These are phyloP conservation scores for Solanum lycopersicoides DNA, from an alignment of 257 asterid genomes.

Conservation along the genomic window DNA sequence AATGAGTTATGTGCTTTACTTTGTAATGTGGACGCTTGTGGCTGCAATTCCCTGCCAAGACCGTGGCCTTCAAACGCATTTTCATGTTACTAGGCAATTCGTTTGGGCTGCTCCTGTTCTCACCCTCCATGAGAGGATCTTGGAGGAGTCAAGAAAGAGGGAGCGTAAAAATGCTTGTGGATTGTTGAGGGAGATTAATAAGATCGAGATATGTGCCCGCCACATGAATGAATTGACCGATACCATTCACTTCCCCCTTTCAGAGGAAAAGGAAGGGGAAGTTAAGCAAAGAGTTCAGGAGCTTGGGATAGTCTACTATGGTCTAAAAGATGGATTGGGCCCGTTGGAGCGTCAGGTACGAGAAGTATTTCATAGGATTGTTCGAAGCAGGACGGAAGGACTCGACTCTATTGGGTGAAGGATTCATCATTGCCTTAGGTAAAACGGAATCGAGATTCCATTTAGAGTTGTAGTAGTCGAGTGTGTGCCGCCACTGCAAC, in stretches of 20 bases:
- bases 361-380: conserved; percentile 18
- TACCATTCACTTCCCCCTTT: conserved; percentile 16
- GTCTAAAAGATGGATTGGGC: conserved; percentile 6
- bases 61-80: conserved; percentile 16
- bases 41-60: conserved; percentile 31
- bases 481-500: neutral
- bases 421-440: neutral
- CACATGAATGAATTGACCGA: conserved; percentile 15
- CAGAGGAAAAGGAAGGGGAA: conserved; percentile 15
- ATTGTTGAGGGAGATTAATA: conserved; percentile 17
- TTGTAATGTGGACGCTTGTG: conserved; percentile 20
- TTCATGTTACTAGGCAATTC: conserved; percentile 5
- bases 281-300: conserved; percentile 12
- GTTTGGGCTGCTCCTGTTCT: conserved; percentile 9
- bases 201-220: conserved; percentile 7
- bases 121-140: conserved; percentile 12
- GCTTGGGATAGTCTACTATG: conserved; percentile 1
- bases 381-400: conserved; percentile 14
- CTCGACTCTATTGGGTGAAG: conserved; percentile 6
- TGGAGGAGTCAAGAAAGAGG: conserved; percentile 15
- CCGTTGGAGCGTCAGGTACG: conserved; percentile 15
- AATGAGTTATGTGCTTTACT: conserved; percentile 17
- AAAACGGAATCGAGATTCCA: neutral
- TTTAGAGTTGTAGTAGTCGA: neutral
- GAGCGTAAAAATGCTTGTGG: conserved; percentile 15